Evolutionary conservation across 2,329 filamentous ascomycete species (phyloP).

Genomic region (Cladosporium sp.): DNA sequence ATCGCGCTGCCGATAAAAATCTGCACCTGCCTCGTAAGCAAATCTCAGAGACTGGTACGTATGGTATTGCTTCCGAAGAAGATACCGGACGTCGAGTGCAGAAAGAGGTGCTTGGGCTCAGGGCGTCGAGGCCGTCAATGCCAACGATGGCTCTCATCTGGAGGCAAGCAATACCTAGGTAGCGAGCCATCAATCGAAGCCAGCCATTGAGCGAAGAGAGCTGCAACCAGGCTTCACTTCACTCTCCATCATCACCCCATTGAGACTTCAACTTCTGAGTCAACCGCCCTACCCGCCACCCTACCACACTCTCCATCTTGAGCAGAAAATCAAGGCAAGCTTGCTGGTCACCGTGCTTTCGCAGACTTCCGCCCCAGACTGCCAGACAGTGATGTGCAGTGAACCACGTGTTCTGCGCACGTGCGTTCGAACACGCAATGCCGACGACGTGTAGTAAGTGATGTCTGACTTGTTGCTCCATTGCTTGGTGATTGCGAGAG

Average conservation of each 20-base stretch:
- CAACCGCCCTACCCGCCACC: constrained; percentile 23
- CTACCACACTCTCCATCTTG: constrained; percentile 22
- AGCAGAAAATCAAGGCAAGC: constrained; percentile 22
- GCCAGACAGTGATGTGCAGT: constrained; percentile 27
- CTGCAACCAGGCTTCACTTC: background rate
- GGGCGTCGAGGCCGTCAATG: background rate
- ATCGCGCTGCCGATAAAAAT: background rate
- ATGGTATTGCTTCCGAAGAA: constrained; percentile 8
- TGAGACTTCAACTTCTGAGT: constrained; percentile 18
- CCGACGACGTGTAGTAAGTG: constrained; percentile 24
- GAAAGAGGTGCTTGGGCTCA: background rate
- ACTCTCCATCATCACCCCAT: constrained; percentile 24
- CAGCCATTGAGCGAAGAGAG: background rate
- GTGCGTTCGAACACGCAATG: constrained; percentile 23
- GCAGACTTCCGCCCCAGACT: constrained; percentile 24
- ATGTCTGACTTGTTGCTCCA: constrained; percentile 21
- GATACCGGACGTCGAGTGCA: constrained; percentile 8
- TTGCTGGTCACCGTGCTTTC: constrained; percentile 22
- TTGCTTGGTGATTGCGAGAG: constrained; percentile 15
- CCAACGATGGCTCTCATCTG: background rate
- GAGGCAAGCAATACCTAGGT: background rate
- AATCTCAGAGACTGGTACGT: background rate
- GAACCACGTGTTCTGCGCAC: constrained; percentile 27
- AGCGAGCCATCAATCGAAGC: background rate
- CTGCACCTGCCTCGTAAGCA: constrained; percentile 6